A percentile compares a stretch with the other conserved stretches of the same genome.
phyloP scores from a whole-genome alignment of 2,329 filamentous ascomycete species.

The Trichoderma sp. region DNA sequence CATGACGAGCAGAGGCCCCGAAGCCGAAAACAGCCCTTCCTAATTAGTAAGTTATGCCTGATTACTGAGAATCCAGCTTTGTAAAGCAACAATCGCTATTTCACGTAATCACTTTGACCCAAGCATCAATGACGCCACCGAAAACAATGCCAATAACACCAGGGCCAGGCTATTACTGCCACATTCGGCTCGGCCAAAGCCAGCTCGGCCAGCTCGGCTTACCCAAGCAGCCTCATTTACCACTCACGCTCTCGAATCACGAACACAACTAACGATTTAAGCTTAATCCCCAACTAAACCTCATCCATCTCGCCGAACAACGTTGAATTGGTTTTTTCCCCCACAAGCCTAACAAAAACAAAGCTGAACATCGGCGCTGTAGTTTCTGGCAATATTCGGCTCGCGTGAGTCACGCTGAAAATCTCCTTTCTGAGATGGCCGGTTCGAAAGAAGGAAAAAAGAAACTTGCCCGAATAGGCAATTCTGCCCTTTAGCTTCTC shows the following conservation, averaged over 20 bases:
- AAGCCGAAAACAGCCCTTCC: background rate
- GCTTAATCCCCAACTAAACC: slow-evolving; percentile 1
- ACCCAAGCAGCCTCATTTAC: background rate
- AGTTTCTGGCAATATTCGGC: background rate
- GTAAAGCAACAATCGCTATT: background rate
- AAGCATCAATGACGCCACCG: background rate
- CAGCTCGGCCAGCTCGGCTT: background rate
- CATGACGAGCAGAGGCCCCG: background rate
- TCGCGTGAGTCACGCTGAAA: slow-evolving; percentile 3
- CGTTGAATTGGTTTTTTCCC: background rate
- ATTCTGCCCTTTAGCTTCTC: background rate
- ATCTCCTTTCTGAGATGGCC: background rate
- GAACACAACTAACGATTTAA: background rate
- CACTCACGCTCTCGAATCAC: background rate
- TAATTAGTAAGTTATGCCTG: background rate
- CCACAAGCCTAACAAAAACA: background rate
- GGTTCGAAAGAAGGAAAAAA: background rate
- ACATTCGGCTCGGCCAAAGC: background rate
- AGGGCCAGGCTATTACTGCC: background rate
- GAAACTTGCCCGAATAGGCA: background rate
- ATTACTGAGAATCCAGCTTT: background rate
- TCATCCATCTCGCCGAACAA: background rate
- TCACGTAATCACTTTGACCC: background rate
- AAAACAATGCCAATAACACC: background rate
- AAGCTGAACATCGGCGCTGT: background rate